Percentiles rank a stretch among this genome's conserved stretches.
phyloP scores from a whole-genome alignment of 164 flowering plant species.

The Kingdonia uniflora region DNA sequence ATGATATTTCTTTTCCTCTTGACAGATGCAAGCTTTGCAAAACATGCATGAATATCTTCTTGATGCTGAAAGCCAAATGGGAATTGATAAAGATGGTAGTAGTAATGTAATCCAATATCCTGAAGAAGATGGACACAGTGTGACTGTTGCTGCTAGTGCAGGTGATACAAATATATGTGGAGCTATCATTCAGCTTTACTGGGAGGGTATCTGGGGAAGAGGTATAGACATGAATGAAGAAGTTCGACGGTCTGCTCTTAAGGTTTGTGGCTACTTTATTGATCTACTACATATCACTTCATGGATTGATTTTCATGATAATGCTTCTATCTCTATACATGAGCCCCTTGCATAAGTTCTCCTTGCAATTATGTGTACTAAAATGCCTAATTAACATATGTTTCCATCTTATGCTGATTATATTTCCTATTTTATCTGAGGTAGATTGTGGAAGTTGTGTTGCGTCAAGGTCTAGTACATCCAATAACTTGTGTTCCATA shows the following conservation, averaged over 20 bases:
- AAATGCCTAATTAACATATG: no score
- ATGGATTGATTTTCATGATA: no score
- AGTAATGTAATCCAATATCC: constrained; percentile 18
- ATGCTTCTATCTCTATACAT: no score
- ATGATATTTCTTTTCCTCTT: constrained; percentile 14
- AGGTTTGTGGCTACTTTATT: constrained; percentile 59
- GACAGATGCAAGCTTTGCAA: constrained; percentile 86
- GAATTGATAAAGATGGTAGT: constrained; percentile 29
- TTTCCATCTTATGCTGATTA: no score
- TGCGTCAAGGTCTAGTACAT: constrained; percentile 98
- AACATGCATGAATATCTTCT: constrained; percentile 88
- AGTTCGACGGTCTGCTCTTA: constrained; percentile 76
- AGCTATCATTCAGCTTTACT: constrained; percentile 82
- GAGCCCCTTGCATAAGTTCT: no score
- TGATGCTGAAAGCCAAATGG: constrained; percentile 90
- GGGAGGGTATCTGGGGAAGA: constrained; percentile 70
- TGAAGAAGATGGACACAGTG: constrained; percentile 36
- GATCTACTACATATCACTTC: no score
- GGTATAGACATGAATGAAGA: constrained; percentile 69
- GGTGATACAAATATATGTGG: constrained; percentile 98
- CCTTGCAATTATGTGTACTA: no score
- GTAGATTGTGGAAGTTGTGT: constrained; percentile 94
- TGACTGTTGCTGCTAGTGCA: constrained; percentile 97
- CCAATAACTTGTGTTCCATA: constrained; percentile 96
- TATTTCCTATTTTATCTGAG: constrained; percentile 3